Base-by-base conservation (phyloP, 805 yeast species). In the Candida nanaspora region DNA sequence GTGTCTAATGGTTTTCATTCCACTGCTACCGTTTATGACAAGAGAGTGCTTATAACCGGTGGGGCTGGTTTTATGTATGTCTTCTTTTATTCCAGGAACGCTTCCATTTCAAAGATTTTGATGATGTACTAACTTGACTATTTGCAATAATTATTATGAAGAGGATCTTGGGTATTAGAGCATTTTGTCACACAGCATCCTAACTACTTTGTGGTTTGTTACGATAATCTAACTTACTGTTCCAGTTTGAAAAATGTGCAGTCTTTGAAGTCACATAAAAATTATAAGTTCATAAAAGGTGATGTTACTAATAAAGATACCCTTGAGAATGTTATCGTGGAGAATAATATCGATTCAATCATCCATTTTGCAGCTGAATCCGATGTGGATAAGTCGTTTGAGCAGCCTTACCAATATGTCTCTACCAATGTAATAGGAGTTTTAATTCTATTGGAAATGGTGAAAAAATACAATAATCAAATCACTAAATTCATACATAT, bases 301-400 rank as follows among this genome's bases (percentile, higher is more conserved):
- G 78, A 75, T 46, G 48, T 75, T 8, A 55, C 55, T 13, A 57
- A 57, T 7, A 44, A 43, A 4, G 44, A 43, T 2, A 44, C 41
- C 2, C 47, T 71, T 1, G 26, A 40, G 19, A 25, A 31, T 5
- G 47, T 55, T 11, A 47, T 57, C 32, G 39, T 43, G 11, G 36
- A 42, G 7, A 44, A 55, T 34, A 33, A 48, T 4, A 48, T 67
- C n/a, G 56, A 56, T 10, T 54, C 62, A 1, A 59, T 75, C n/a
- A 41, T 76, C 11, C 68, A 76, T 46, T 60, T 74, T 41, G 82
- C 82, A 0, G 82, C 81, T 6, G 75, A 74, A 42, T 66, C 76
- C 30, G 67, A 71, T 46, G 82, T 76, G 14, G 82, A 76, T 48
- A 62, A 61, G 33, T 72, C 79, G 9, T 74, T 75, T 39, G 51